Evolutionary conservation across 345 rosid genomes (phyloP), one percentile per base, ranked within the genome.

Genomic region (Gossypium thurberi): DNA sequence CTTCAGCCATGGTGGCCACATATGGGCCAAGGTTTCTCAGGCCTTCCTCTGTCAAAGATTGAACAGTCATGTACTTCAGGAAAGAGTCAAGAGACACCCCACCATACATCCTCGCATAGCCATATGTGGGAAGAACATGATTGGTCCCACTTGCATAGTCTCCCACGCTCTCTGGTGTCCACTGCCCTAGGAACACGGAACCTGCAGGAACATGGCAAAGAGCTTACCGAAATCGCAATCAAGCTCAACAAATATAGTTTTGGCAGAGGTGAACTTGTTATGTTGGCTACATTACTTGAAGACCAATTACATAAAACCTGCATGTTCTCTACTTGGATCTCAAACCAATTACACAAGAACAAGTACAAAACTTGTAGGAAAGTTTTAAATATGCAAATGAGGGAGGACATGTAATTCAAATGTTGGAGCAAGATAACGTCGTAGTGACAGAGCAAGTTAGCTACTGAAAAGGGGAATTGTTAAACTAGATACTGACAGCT

Each of bases 121-220:
- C 98, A 50, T 95, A 95, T 0, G 97, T 92, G 6, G 96, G 99
- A 77, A 91, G 90, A 73, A 91, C 97, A 43, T 88, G 94, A 80
- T 94, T 91, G 76, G 95, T 94, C 33, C 97, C 98, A 3, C 98
- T 95, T 1, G 98, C 99, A 76, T 95, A 92, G 77, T 95, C 97
- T 56, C 98, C 99, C 48, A 92, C 97, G 57, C 99, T 95, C 81
- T 92, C 97, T 2, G 99, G 98, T 0, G 98, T 95, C 98, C 99
- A 92, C 40, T 11, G 40, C 63, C 50, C 50, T 46, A 59, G 63
- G 63, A 59, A 59, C 40, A 59, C 4, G 1, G 50, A 46, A 46
- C 50, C 50, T 46, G 50, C 50, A 46, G 50, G 50, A 46, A 2
- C 50, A 25, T 11, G 40, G 40, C 12, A 23, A 48, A 25, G 43